A percentile compares a stretch with the other conserved stretches of the same genome.
These are phyloP conservation scores for Helotiales sp. DNA, from an alignment of 2,329 filamentous ascomycete genomes.

Conservation along the genomic window DNA sequence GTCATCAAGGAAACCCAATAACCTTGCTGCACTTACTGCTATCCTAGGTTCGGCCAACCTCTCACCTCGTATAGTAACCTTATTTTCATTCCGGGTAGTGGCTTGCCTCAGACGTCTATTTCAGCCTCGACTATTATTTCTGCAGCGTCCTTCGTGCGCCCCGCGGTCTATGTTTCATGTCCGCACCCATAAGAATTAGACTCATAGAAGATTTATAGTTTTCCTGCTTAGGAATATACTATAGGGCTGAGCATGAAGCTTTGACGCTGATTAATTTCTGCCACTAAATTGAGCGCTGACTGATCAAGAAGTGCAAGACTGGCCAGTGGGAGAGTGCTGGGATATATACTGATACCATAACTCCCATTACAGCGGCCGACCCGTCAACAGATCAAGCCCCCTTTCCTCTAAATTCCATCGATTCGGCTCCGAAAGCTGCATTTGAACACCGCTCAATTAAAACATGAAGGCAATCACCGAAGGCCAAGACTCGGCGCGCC, in stretches of 20 bases:
- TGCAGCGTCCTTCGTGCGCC: neutral
- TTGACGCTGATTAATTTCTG: conserved; percentile 5
- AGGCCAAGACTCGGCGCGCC: conserved; percentile 1
- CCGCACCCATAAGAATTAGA: neutral
- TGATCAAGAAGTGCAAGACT: neutral
- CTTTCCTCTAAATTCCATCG: neutral
- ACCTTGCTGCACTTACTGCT: too few species aligned
- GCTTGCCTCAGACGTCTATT: neutral
- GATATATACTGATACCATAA: conserved; percentile 6
- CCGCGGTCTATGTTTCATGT: neutral
- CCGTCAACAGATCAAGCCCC: neutral
- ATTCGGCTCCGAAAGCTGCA: neutral
- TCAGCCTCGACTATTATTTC: neutral
- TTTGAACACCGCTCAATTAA: neutral
- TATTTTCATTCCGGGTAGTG: neutral
- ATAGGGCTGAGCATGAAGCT: neutral
- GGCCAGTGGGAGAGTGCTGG: neutral
- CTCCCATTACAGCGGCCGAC: neutral
- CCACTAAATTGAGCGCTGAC: conserved; percentile 3
- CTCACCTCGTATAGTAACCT: neutral
- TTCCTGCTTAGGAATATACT: neutral
- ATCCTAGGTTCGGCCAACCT: neutral
- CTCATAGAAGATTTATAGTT: neutral
- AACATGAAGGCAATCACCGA: conserved; percentile 6
- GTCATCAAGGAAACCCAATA: neutral